Base-by-base conservation (phyloP, 805 yeast species). In the Wickerhamomyces bovis region DNA sequence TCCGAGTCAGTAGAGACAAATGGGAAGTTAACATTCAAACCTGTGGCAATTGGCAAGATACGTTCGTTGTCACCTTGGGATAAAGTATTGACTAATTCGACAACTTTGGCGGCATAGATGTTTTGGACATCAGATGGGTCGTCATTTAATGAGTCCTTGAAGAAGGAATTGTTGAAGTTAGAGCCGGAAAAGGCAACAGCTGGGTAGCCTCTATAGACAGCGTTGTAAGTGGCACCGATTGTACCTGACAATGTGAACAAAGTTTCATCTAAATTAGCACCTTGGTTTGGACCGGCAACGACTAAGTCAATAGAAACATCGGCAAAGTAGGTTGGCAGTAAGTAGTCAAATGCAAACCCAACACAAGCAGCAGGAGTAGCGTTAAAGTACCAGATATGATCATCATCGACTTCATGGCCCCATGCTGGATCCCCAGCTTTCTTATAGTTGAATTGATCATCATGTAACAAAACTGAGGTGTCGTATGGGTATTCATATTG, bases 351-450 rank as follows among this genome's bases (percentile, higher is more conserved):
- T 23, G 70, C 79, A 53, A 74, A 70, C 5, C 75, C 69, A 39
- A 75, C 76, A 58, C 72, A 72, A 13, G 77, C 68, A 40, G 79
- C 76, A 49, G 81, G 81, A n/a, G 80, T 73, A 51, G 78, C 80
- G 53, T 75, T 73, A 65, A 76, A 74, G 60, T 76, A 76, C 80
- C 81, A 76, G 50, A 72, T 60, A 50, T 72, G 67, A 43, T 54
- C 48, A 55, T 73, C 75, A 42, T 44, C 43, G 13, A 39, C 61
- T 51, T 77, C 81, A 49, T 73, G 74, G 42, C 79, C 81, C 81
- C 81, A 78, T 20, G 79, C 69, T 50, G 80, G 78, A 25, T 69
- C 67, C 36, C 81, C 83, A 1, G 58, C 62, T 49, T 68, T 67
- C 48, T 70, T 73, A 59, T 75, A 75, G 33, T 57, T 59, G 53